Percentiles rank a stretch among this genome's conserved stretches.
These are phyloP conservation scores for Xerocomus minutiporus DNA, from an alignment of 1,284 basidiomycete species.

Conservation along the genomic window DNA sequence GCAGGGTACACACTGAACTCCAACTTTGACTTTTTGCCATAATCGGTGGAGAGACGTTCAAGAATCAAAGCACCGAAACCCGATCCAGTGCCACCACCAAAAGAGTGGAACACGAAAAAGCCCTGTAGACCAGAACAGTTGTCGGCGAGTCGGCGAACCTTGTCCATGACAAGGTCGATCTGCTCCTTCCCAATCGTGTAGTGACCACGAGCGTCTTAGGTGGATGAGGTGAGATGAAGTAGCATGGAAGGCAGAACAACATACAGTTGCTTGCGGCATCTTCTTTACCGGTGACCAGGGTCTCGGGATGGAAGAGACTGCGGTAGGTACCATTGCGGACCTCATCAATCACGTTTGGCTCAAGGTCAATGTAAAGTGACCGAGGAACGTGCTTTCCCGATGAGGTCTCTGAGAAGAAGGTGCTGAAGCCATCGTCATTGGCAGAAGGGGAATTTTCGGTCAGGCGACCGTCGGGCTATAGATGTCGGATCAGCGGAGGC, in stretches of 20 bases:
- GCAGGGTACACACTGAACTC: slow-evolving; percentile 99
- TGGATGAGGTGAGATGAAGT: neutral
- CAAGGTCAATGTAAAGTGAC: slow-evolving; percentile 95
- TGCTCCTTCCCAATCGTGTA: slow-evolving; percentile 98
- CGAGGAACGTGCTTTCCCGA: slow-evolving; percentile 98
- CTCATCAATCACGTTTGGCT: slow-evolving; percentile 97
- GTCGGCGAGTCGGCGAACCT: slow-evolving; percentile 92
- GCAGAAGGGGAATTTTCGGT: slow-evolving; percentile 66
- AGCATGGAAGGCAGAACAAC: slow-evolving; percentile 26
- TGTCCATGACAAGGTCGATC: slow-evolving; percentile 91
- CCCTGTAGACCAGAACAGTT: slow-evolving; percentile 98
- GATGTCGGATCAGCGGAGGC: slow-evolving; percentile 13
- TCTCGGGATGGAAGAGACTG: slow-evolving; percentile 98
- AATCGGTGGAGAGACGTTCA: slow-evolving; percentile 96
- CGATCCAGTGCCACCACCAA: slow-evolving; percentile 99
- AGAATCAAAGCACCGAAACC: slow-evolving; percentile 98
- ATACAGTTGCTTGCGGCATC: slow-evolving; percentile 98
- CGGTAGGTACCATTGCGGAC: slow-evolving; percentile 94
- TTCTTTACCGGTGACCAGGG: slow-evolving; percentile 97
- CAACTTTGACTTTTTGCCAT: slow-evolving; percentile 99
- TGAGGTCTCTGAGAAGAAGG: slow-evolving; percentile 91
- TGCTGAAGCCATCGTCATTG: slow-evolving; percentile 92
- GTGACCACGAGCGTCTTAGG: slow-evolving; percentile 88
- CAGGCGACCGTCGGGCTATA: slow-evolving; percentile 78
- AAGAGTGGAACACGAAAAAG: slow-evolving; percentile 99